Evolutionary conservation across 257 asterid species (phyloP), one percentile per base, ranked within the genome.

Genomic region (Primulina tabacum): DNA sequence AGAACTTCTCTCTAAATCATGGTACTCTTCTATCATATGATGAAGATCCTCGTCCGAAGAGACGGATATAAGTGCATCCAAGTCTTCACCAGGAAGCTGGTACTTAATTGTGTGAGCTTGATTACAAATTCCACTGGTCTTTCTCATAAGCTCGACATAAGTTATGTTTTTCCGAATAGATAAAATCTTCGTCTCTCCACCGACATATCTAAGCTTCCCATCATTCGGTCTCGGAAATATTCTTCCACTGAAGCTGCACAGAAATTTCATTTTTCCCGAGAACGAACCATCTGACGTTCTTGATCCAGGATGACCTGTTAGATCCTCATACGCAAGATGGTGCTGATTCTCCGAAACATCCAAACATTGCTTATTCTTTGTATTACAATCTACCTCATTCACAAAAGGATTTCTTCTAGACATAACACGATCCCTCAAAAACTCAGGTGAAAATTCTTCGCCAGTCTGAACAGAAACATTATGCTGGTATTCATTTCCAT

Each of bases 21-120:
- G 86, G 69, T 84, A 90, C 64, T 93, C 99, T 66, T 93, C 99
- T 14, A 88, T 86, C 99, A 93, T 85, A 72, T 87, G 92, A 63
- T 82, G 92, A 68, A 93, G 95, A 83, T 93, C 99, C 81, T 90
- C 96, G 67, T 86, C 92, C 24, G 91, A 90, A 35, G 96, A 82
- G 50, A 93, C 96, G 0, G 99, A 87, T 73, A 93, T 82, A 43
- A 93, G 90, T 7, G 96, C 90, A 66, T 93, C 99, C 70, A 93
- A 84, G 73, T 93, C 98, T 73, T 93, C 97, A 60, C 92, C 92
- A 8, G 98, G 97, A 55, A 93, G 89, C 85, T 90, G 99, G 83
- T 90, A 93, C 81, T 84, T 91, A 77, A 90, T 87, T 3, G 80
- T 82, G 61, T 87, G 95, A 43, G 80, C 87, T 47, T 87, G 87